phyloP scores from a whole-genome alignment of 2,329 filamentous ascomycete genomes.

The Diaporthe eres region DNA sequence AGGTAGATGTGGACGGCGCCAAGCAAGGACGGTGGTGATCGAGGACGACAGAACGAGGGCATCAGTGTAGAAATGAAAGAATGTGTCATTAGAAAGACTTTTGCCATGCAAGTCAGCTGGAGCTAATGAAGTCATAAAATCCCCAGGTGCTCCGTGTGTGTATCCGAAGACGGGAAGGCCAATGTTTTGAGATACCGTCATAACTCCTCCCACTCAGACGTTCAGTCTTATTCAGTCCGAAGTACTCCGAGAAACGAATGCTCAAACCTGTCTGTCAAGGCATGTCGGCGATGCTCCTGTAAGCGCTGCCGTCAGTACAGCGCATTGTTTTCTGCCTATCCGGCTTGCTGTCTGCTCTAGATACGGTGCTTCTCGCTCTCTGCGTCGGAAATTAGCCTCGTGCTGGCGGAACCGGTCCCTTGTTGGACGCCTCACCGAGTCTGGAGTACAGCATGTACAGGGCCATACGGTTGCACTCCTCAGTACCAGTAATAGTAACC shows the following conservation, averaged over 20 bases:
- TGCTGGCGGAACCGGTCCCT: slow-evolving; percentile 40
- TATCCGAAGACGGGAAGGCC: slow-evolving; percentile 20
- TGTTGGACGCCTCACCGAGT: slow-evolving; percentile 76
- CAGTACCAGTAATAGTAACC: slow-evolving; percentile 96
- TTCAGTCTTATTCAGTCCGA: slow-evolving; percentile 29
- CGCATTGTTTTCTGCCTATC: not conserved
- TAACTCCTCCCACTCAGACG: slow-evolving; percentile 39
- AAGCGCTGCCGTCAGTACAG: not conserved
- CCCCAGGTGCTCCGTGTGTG: slow-evolving; percentile 30
- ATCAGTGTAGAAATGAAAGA: slow-evolving; percentile 39
- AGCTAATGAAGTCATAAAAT: slow-evolving; percentile 38
- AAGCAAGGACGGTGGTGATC: slow-evolving; percentile 22
- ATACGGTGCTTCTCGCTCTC: slow-evolving; percentile 85
- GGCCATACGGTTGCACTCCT: slow-evolving; percentile 99
- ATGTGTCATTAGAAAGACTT: slow-evolving; percentile 42
- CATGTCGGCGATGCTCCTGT: slow-evolving; percentile 3
- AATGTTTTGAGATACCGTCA: slow-evolving; percentile 34
- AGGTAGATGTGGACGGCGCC: slow-evolving; percentile 17
- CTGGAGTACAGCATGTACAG: slow-evolving; percentile 98
- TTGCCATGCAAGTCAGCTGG: slow-evolving; percentile 31
- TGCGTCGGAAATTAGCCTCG: slow-evolving; percentile 52
- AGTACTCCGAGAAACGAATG: slow-evolving; percentile 38
- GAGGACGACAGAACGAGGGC: slow-evolving; percentile 23
- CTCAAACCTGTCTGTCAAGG: slow-evolving; percentile 36
- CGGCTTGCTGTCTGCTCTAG: slow-evolving; percentile 52